Evolutionary conservation across 108 stramenopile species (phyloP), one percentile per base, ranked within the genome.

Genomic region (Pelagomonas calceolata): DNA sequence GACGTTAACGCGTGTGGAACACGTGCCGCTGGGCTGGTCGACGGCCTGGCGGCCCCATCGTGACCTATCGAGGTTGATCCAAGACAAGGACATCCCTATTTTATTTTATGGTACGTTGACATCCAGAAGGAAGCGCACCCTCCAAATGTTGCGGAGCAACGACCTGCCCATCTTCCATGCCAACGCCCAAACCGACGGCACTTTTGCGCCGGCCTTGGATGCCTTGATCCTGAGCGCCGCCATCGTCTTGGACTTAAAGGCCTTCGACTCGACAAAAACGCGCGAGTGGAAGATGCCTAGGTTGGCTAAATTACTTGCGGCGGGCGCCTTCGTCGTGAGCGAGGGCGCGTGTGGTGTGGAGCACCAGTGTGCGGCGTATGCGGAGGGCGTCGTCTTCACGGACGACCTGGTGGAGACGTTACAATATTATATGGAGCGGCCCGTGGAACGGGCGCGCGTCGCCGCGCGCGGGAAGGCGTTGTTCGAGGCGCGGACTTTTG

Each of bases 221-320:
- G 51, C 51, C 21, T 1, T 1, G 51, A 16, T 60, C 51, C 0
- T 12, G 7, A 26, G 0, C 51, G 51, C 51, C 21, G 26, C 18
- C 21, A 12, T 60, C 51, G 51, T 60, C 7, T 26, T 60, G 21
- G 29, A 60, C 51, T 12, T 60, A 4, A 4, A 12, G 7, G 51
- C 51, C 7, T 60, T 60, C 26, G 51, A 60, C 51, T n/a, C n/a
- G n/a, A n/a, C n/a, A n/a, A n/a, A n/a, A n/a, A n/a, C n/a, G n/a
- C n/a, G n/a, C n/a, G 51, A 60, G 51, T 60, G 51, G 51, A 60
- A 60, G 51, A 60, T 60, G 51, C 51, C 51, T 17, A 17, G 51
- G 7, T 26, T 60, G 21, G 51, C 51, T 3, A 60, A 60, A 12
- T 26, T 60, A 17, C 29, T 60, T 26, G 51, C 51, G 21, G 29